Percentiles rank a stretch among this genome's conserved stretches.
These are phyloP conservation scores for Suhomyces emberorum DNA, from an alignment of 805 yeast genomes.

Conservation along the genomic window DNA sequence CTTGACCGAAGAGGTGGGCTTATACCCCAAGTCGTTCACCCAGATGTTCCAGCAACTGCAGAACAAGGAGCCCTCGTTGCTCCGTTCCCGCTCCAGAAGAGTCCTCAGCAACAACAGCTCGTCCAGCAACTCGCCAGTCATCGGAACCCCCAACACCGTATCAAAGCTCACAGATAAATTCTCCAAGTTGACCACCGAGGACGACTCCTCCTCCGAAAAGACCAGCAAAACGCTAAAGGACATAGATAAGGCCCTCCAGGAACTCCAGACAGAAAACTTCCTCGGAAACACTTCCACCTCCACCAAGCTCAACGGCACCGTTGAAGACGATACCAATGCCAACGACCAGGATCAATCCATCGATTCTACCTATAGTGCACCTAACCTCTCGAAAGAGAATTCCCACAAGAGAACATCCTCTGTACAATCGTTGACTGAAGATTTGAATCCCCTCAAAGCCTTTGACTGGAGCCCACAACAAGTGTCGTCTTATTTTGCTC, in stretches of 20 bases:
- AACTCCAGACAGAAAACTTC: slow-evolving; percentile 40
- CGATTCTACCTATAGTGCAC: neutral
- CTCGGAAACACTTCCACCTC: slow-evolving; percentile 2
- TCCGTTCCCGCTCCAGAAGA: slow-evolving; percentile 54
- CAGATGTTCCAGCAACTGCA: slow-evolving; percentile 36
- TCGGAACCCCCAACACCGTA: neutral
- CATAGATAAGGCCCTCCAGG: slow-evolving; percentile 70
- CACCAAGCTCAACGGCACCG: slow-evolving; percentile 1
- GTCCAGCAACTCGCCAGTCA: neutral
- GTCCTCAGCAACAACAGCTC: slow-evolving; percentile 20
- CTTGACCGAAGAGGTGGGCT: slow-evolving; percentile 69
- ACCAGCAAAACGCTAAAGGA: slow-evolving; percentile 61
- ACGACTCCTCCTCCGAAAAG: slow-evolving; percentile 12
- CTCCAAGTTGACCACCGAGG: slow-evolving; percentile 6
- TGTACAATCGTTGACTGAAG: slow-evolving; percentile 15
- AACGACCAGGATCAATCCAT: neutral
- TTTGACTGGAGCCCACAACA: slow-evolving; percentile 80
- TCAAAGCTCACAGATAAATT: slow-evolving; percentile 9
- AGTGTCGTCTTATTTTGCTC: slow-evolving; percentile 72
- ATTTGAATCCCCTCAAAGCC: slow-evolving; percentile 48
- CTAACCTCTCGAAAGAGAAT: neutral
- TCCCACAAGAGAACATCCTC: slow-evolving; percentile 10
- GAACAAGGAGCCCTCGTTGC: slow-evolving; percentile 21
- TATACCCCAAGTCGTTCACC: slow-evolving; percentile 89
- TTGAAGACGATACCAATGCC: neutral